phyloP scores from a whole-genome alignment of 305 asterid genomes.

The Fraxinus greggii region DNA sequence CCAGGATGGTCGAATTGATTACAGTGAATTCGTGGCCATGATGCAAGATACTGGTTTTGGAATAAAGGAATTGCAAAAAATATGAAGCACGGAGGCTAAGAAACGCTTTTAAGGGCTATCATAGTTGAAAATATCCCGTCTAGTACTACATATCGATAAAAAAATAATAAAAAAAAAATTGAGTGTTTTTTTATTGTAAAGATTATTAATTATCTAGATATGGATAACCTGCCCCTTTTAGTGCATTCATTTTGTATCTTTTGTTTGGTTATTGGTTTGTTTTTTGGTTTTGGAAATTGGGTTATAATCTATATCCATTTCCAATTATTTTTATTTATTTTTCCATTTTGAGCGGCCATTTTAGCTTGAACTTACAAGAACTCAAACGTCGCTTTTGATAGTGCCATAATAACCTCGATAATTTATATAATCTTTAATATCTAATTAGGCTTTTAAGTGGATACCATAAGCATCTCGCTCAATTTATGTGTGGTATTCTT shows the following conservation, averaged over 20 bases:
- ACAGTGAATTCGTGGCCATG: constrained; percentile 19
- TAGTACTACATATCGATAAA: neutral
- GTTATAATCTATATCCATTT: neutral
- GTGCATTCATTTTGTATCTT: neutral
- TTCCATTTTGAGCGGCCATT: neutral
- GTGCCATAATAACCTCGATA: too few species aligned
- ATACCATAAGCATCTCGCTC: too few species aligned
- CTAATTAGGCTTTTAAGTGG: too few species aligned
- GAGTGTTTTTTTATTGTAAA: neutral
- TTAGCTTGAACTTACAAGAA: too few species aligned
- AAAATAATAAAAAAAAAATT: neutral
- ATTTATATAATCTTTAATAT: too few species aligned
- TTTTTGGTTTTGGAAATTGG: neutral
- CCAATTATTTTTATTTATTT: neutral
- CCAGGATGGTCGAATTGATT: constrained; percentile 23
- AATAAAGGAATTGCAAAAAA: neutral
- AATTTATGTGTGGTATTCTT: too few species aligned
- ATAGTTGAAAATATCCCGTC: neutral
- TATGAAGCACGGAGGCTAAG: neutral
- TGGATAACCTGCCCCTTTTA: neutral
- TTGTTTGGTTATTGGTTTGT: neutral
- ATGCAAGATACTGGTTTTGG: constrained; percentile 9
- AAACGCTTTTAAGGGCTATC: neutral
- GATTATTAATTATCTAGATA: neutral
- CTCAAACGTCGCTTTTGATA: too few species aligned